Conservation (phyloP, 2,329 filamentous ascomycete species). For the Fusarium sp. region DNA sequence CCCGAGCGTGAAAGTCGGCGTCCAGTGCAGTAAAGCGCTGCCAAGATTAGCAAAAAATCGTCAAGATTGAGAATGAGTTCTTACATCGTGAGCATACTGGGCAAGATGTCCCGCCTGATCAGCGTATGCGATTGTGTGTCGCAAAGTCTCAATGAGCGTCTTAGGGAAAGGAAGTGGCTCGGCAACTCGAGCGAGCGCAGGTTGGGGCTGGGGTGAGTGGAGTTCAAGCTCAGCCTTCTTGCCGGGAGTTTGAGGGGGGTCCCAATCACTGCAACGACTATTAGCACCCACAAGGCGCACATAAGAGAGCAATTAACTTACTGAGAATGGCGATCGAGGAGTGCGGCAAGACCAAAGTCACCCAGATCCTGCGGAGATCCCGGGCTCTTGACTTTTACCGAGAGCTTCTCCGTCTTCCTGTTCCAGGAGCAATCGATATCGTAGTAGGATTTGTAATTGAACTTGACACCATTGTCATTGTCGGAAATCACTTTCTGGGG, state of each 20-base stretch:
- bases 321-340: slow-evolving; percentile 29
- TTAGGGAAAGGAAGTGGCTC: slow-evolving; percentile 26
- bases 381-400: background rate
- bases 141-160: slow-evolving; percentile 19
- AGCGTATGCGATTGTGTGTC: slow-evolving; percentile 23
- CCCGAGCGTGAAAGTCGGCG: background rate
- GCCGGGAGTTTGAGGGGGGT: background rate
- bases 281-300: background rate
- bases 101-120: slow-evolving; percentile 25
- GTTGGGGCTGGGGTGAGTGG: slow-evolving; percentile 23
- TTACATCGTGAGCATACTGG: slow-evolving; percentile 6
- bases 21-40: slow-evolving; percentile 3
- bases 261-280: slow-evolving; percentile 8
- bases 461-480: background rate
- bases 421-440: slow-evolving; percentile 31
- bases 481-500: background rate
- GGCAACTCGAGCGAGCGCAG: slow-evolving; percentile 18
- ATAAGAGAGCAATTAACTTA: background rate
- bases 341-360: slow-evolving; percentile 9
- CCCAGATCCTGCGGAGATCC: background rate
- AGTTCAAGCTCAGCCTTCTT: slow-evolving; percentile 28
- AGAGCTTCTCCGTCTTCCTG: slow-evolving; percentile 16
- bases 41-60: background rate
- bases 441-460: slow-evolving; percentile 24
- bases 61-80: rapidly evolving